Percentiles rank a stretch among this genome's conserved stretches.
Evolutionary conservation across 305 asterid species (phyloP).

Genomic region (Rubia balearica): DNA sequence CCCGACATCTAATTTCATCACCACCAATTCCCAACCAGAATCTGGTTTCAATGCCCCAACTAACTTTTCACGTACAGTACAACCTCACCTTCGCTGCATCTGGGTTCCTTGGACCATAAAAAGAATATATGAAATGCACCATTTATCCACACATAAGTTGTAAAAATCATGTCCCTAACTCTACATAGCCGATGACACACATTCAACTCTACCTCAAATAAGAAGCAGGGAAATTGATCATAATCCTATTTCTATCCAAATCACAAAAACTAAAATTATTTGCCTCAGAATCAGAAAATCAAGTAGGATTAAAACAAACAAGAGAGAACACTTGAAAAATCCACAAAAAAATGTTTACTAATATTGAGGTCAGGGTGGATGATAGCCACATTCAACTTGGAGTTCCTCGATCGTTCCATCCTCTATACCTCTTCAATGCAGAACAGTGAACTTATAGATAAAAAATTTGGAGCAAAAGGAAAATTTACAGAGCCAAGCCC

Average conservation of each 20-base stretch:
- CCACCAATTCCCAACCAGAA: no score
- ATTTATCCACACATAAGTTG: neutral
- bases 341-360: conserved; percentile 26
- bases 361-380: conserved; percentile 94
- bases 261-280: neutral
- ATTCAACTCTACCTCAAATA: neutral
- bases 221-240: neutral
- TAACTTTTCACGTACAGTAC: no score
- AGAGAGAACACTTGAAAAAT: neutral
- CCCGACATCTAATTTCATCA: no score
- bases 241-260: neutral
- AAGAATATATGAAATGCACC: neutral
- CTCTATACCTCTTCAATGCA: conserved; percentile 2
- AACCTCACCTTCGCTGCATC: no score
- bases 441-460: neutral
- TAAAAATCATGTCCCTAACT: neutral
- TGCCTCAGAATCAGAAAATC: neutral
- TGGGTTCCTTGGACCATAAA: neutral
- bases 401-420: conserved; percentile 41
- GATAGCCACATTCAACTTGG: conserved; percentile 63
- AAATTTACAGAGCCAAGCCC: no score
- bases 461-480: no score
- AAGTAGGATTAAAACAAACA: no score
- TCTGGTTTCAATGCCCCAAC: no score
- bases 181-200: neutral